These are phyloP conservation scores for Beauveria scarabaeidicola DNA, from an alignment of 2,329 filamentous ascomycete species.

Conservation along the genomic window DNA sequence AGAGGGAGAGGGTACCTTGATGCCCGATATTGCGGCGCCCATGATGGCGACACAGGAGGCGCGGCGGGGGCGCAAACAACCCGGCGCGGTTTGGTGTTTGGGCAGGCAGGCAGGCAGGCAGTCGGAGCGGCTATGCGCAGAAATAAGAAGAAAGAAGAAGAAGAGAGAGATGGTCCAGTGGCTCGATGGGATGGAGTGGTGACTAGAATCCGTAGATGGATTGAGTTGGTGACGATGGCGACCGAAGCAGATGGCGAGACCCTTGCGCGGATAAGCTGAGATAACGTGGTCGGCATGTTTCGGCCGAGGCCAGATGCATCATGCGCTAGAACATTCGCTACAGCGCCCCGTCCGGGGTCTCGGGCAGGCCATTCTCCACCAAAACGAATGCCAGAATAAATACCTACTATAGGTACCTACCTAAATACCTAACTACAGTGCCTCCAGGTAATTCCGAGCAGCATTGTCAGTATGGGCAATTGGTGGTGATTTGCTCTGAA, in stretches of 20 bases:
- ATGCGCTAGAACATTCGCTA: not conserved
- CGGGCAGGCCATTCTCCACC: no score
- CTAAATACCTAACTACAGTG: no score
- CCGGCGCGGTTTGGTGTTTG: no score
- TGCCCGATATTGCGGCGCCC: conserved; percentile 25
- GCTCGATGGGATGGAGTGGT: no score
- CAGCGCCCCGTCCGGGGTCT: not conserved
- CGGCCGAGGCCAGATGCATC: not conserved
- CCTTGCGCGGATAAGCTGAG: not conserved
- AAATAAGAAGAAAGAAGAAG: not conserved
- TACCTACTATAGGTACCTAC: no score
- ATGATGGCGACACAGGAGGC: conserved; percentile 17
- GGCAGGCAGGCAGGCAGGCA: not conserved
- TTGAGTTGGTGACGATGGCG: not conserved
- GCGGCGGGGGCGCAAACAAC: no score
- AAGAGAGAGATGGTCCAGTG: not conserved
- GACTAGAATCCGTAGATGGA: not conserved
- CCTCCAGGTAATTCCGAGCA: no score
- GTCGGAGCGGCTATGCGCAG: not conserved
- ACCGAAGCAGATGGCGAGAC: not conserved
- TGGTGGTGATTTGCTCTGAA: no score
- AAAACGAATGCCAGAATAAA: no score
- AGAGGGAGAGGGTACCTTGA: conserved; percentile 23
- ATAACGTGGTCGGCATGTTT: no score
- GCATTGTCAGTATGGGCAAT: no score